Evolutionary conservation across 768 basidiomycete genomes (phyloP), one percentile per base, ranked within the genome.

Genomic region (Cystofilobasidium bisporidii): DNA sequence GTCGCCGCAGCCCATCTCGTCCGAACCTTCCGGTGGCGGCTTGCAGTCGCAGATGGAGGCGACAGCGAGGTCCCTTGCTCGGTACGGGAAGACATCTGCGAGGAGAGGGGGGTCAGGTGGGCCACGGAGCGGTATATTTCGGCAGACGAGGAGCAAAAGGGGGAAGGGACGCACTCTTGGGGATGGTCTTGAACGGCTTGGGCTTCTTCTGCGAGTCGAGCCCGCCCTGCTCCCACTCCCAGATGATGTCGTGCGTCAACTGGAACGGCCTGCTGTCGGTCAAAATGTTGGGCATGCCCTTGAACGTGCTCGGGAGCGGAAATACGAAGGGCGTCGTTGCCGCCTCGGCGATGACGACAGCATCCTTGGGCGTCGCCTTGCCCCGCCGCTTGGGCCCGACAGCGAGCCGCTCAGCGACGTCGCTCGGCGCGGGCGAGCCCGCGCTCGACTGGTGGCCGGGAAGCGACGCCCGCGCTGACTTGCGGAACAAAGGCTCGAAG

Each of bases 241-340:
- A 67, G 26, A 69, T 57, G 36, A 77, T 76, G 63, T 76, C 71
- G 59, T 70, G 75, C 18, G 76, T 74, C 10, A 77, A 65, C 1
- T 70, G 64, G 48, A 77, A 77, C 14, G 43, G 43, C 43, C 43
- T 8, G 43, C 43, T 43, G 8, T 43, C 43, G 43, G 43, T 43
- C 43, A 43, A 15, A 17, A 15, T 5, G 17, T 76, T 74, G 26
- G 68, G 67, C 38, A 71, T 68, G 43, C 67, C 58, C 11, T 69
- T 63, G 60, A 76, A 73, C 58, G 74, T 69, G 15, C 56, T 73
- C 18, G 75, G 75, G 45, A 74, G 55, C 8, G 75, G 75, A 38
- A 66, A 66, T 36, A 36, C 24, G 58, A 66, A 66, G 1, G 47
- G 47, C 41, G 30, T 17, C 17, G 18, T 20, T 0, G 20, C 18